These are phyloP conservation scores for Penicillium desertorum DNA, from an alignment of 495 filamentous ascomycete species.

Conservation along the genomic window DNA sequence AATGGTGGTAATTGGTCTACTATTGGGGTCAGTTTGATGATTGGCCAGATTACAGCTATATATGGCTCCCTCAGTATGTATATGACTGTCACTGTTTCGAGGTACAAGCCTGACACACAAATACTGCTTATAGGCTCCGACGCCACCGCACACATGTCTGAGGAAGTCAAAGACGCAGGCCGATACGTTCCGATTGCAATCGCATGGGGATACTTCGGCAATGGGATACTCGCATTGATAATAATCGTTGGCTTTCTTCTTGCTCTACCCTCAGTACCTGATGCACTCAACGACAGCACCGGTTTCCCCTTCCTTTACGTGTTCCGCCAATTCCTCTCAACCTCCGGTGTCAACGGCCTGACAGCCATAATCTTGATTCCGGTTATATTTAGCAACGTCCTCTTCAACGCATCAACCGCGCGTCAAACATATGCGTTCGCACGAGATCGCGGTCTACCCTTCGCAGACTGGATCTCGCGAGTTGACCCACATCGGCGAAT, in stretches of 20 bases:
- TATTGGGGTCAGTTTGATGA: constrained; percentile 47
- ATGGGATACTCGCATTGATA: constrained; percentile 38
- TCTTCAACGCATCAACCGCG: constrained; percentile 36
- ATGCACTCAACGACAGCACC: constrained; percentile 27
- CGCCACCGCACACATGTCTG: constrained; percentile 41
- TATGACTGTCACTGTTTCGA: not conserved
- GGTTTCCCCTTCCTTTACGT: constrained; percentile 37
- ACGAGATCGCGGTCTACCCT: too few species aligned
- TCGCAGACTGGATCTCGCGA: too few species aligned
- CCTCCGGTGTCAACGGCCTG: constrained; percentile 28
- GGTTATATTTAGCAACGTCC: constrained; percentile 38
- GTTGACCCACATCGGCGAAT: constrained; percentile 41
- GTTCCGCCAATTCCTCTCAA: constrained; percentile 23
- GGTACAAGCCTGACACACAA: not conserved
- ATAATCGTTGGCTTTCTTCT: constrained; percentile 45
- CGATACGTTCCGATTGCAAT: constrained; percentile 42
- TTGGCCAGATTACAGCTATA: constrained; percentile 49
- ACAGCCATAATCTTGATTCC: constrained; percentile 37
- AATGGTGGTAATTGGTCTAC: constrained; percentile 51
- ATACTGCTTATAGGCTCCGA: constrained; percentile 29
- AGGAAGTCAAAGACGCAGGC: constrained; percentile 46
- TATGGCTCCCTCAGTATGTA: constrained; percentile 33
- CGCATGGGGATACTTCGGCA: constrained; percentile 37
- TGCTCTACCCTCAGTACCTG: constrained; percentile 37
- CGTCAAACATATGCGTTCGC: constrained; percentile 39